Evolutionary conservation across 106 monocot species (phyloP).

Genomic region (Dendrobium officinale): DNA sequence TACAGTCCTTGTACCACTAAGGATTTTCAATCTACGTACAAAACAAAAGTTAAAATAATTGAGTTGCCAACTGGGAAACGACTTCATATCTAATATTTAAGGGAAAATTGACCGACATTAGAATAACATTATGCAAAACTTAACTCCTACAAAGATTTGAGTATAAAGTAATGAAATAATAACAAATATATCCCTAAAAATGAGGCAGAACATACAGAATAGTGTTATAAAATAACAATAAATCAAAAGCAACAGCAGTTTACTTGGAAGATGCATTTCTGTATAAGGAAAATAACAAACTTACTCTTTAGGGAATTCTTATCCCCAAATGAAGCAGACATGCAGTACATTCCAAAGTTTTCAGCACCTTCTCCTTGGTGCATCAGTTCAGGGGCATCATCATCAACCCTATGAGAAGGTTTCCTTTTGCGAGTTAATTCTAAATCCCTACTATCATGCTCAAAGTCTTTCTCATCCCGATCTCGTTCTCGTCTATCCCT

Average conservation of each 20-base stretch:
- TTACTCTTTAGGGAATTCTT: constrained; percentile 80
- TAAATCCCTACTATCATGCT: constrained; percentile 55
- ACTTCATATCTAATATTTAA: neutral
- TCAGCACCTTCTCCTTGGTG: constrained; percentile 47
- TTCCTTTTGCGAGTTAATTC: constrained; percentile 44
- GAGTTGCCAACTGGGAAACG: neutral
- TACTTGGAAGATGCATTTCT: neutral
- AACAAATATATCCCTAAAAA: neutral
- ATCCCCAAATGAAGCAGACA: constrained; percentile 66
- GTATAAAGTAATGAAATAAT: neutral
- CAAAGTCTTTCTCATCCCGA: constrained; percentile 61
- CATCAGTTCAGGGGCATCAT: constrained; percentile 34
- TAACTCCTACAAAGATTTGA: neutral
- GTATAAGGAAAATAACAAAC: constrained; percentile 3
- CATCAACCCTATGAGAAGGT: constrained; percentile 47
- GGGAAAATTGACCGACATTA: neutral
- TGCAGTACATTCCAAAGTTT: constrained; percentile 44
- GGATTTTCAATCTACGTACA: neutral
- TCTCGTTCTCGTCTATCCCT: constrained; percentile 58
- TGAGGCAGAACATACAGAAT: no score
- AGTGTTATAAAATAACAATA: neutral
- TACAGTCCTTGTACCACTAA: neutral
- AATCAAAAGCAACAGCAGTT: neutral
- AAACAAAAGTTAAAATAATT: neutral
- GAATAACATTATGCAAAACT: neutral